Conservation (phyloP, 768 basidiomycete species). For the Suillus weaverae region DNA sequence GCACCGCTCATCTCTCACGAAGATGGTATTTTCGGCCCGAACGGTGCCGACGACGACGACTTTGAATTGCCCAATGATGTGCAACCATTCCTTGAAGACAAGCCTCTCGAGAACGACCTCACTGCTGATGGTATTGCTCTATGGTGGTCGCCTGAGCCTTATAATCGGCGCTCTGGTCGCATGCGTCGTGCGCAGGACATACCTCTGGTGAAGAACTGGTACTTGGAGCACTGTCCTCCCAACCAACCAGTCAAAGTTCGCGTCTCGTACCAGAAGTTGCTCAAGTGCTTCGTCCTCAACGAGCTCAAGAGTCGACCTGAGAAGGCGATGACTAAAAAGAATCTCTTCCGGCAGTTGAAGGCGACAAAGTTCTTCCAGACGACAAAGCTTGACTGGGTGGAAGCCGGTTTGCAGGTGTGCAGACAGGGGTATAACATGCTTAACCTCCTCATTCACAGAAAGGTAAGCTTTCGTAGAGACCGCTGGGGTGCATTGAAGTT, state of each 20-base stretch:
- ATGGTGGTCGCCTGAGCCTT: slow-evolving; percentile 99
- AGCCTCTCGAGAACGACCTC: slow-evolving; percentile 81
- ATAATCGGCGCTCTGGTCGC: slow-evolving; percentile 86
- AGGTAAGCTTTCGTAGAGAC: slow-evolving; percentile 46
- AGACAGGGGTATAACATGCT: slow-evolving; percentile 99
- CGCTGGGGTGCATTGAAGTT: neutral
- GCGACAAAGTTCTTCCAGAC: slow-evolving; percentile 99
- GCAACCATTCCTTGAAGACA: slow-evolving; percentile 77
- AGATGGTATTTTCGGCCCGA: slow-evolving; percentile 88
- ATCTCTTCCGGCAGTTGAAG: slow-evolving; percentile 92
- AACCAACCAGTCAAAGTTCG: slow-evolving; percentile 96
- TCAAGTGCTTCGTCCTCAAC: slow-evolving; percentile 95
- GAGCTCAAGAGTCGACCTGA: slow-evolving; percentile 86
- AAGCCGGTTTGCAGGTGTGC: slow-evolving; percentile 97
- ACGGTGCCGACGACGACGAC: slow-evolving; percentile 80
- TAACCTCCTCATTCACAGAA: slow-evolving; percentile 97
- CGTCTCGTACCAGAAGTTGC: slow-evolving; percentile 97
- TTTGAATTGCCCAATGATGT: slow-evolving; percentile 82
- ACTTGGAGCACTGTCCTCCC: slow-evolving; percentile 96
- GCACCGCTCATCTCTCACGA: slow-evolving; percentile 83
- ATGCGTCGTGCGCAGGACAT: slow-evolving; percentile 95
- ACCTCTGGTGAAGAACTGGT: slow-evolving; percentile 97
- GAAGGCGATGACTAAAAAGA: slow-evolving; percentile 98
- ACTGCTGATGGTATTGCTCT: slow-evolving; percentile 97
- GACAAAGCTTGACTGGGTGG: slow-evolving; percentile 97